Evolutionary conservation across 345 rosid species (phyloP).

Genomic region (Gossypium stocksii): DNA sequence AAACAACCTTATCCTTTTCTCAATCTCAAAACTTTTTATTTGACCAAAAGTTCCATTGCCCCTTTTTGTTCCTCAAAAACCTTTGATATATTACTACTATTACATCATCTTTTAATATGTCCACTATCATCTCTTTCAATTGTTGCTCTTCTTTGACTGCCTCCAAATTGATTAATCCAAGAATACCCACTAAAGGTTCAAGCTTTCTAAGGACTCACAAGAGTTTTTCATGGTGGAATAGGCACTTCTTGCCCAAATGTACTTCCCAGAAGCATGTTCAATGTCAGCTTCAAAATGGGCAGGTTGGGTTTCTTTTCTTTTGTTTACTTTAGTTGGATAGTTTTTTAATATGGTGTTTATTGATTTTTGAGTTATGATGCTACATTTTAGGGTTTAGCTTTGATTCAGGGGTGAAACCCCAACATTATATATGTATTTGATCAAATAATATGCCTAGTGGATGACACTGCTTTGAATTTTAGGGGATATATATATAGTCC

Average conservation of each 20-base stretch:
- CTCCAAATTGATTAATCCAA: conserved; percentile 27
- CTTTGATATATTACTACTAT: background rate
- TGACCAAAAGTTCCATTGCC: background rate
- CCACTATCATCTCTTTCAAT: conserved; percentile 41
- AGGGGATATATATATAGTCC: background rate
- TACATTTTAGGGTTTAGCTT: background rate
- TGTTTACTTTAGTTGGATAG: background rate
- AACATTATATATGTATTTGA: background rate
- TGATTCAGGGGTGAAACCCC: background rate
- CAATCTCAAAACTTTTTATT: background rate
- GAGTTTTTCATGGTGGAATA: conserved; percentile 23
- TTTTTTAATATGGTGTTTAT: background rate
- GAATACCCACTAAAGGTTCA: conserved; percentile 25
- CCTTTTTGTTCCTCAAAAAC: background rate
- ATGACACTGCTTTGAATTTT: background rate
- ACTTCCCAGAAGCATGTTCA: conserved; percentile 29
- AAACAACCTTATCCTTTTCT: conserved; percentile 25
- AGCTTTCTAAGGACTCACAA: conserved; percentile 13
- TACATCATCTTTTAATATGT: conserved; percentile 25
- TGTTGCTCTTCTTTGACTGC: conserved; percentile 35
- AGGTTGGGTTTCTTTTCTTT: conserved; percentile 30
- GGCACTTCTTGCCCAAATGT: conserved; percentile 30
- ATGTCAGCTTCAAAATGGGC: conserved; percentile 20
- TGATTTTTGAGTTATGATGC: conserved; percentile 1
- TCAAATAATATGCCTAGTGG: background rate